Evolutionary conservation across 2,329 filamentous ascomycete genomes (phyloP), one percentile per base, ranked within the genome.

Genomic region (Pseudodiploospora longispora): DNA sequence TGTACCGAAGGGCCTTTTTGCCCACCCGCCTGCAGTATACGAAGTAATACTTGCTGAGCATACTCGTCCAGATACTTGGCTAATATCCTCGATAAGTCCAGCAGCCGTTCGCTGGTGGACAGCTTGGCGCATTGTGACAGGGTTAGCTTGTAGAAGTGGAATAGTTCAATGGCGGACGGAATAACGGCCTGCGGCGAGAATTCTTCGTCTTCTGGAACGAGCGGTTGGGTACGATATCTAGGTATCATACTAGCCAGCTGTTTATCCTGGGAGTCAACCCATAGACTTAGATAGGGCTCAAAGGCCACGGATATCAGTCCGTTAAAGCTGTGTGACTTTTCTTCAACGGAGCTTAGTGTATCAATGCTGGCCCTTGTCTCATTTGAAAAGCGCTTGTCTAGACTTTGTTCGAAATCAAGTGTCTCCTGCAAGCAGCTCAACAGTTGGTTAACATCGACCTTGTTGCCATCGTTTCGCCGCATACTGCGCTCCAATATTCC

Each of bases 31-130:
- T 82, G 78, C 6, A 83, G 59, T 48, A 85, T 83, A 51, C 83
- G 77, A 10, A 95, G 75, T 6, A 98, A 72, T 3, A 98, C 88
- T 55, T 95, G 87, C 59, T 97, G 90, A 1, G 90, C 87, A 60
- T 98, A 98, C 55, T 93, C 85, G 60, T 98, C 93, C 1, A 98
- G 72, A 55, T 98, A 96, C 59, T 90, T 95, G 8, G 87, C 88
- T 55, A 98, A 81, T 1, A 85, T 90, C 54, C 77, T 85, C 0
- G 89, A 85, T 6, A 98, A 69, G 52, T 98, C 91, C 8, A 94
- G 73, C 36, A 98, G 69, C 35, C 88, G 81, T 43, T 85, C 82
- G n/a, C 89, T 86, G 0, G 91, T 96, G 0, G 93, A 97, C 1
- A 98, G 74, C 63, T 96, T 97, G 4, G 93, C 89, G 64, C 93